A percentile compares a stretch with the other conserved stretches of the same genome.
Evolutionary conservation across 2,329 filamentous ascomycete genomes (phyloP).

Genomic region (Tolypocladium inflatum): DNA sequence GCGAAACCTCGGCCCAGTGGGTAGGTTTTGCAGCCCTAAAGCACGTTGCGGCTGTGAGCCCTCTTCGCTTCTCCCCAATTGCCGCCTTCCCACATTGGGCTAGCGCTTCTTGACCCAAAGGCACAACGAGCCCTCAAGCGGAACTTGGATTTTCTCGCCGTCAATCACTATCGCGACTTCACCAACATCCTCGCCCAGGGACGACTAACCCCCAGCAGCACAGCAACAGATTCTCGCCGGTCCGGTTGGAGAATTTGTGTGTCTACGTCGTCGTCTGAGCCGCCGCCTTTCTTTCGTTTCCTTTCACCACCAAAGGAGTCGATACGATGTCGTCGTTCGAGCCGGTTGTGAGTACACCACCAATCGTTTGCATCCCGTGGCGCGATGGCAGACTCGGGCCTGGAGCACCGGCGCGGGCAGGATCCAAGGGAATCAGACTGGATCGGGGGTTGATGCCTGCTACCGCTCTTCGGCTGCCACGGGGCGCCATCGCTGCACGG

Average conservation of each 20-base stretch:
- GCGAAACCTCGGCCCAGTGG: conserved; percentile 18
- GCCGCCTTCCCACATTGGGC: conserved; percentile 18
- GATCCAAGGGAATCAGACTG: conserved; percentile 1
- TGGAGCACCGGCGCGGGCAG: conserved; percentile 1
- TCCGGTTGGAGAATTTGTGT: conserved; percentile 27
- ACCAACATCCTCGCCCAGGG: conserved; percentile 23
- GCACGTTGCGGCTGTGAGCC: conserved; percentile 17
- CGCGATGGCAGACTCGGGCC: conserved; percentile 3
- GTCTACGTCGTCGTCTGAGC: conserved; percentile 22
- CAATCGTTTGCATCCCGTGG: conserved; percentile 3
- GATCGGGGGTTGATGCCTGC: not conserved
- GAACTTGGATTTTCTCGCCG: conserved; percentile 30
- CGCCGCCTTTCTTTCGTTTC: conserved; percentile 20
- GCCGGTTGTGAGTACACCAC: conserved; percentile 52
- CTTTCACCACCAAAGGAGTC: conserved; percentile 23
- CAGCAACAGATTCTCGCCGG: conserved; percentile 29
- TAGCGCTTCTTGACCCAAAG: conserved; percentile 24
- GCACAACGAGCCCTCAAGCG: conserved; percentile 29
- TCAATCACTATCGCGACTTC: conserved; percentile 29
- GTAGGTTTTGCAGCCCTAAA: conserved; percentile 34
- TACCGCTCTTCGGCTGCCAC: not conserved
- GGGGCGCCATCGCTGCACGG: not conserved
- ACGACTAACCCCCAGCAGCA: conserved; percentile 32
- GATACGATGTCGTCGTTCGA: conserved; percentile 60
- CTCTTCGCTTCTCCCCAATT: conserved; percentile 24